phyloP scores from a whole-genome alignment of 140 eudicot genomes.

The Bidens hawaiensis region DNA sequence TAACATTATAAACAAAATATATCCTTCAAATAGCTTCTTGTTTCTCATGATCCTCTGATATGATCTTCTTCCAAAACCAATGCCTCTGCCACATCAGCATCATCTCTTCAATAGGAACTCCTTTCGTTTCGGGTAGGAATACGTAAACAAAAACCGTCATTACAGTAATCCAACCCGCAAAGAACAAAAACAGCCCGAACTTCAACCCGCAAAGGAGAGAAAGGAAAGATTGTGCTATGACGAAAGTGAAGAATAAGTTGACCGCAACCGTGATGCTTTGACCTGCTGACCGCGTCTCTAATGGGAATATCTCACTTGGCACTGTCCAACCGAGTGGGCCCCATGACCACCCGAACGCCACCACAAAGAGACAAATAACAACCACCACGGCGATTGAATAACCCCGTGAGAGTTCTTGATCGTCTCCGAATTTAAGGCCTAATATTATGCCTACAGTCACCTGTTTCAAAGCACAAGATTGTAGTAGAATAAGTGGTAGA shows the following conservation, averaged over 20 bases:
- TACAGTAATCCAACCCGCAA: constrained; percentile 71
- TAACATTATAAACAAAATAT: background rate
- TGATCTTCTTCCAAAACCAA: constrained; percentile 90
- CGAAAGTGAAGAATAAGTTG: constrained; percentile 79
- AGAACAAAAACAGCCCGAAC: constrained; percentile 74
- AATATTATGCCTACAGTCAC: constrained; percentile 61
- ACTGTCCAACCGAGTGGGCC: constrained; percentile 98
- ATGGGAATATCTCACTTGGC: constrained; percentile 90
- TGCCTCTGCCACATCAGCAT: constrained; percentile 72
- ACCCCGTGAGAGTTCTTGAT: constrained; percentile 51
- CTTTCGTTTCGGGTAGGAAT: constrained; percentile 87
- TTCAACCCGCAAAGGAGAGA: constrained; percentile 80
- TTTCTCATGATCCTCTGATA: constrained; percentile 21
- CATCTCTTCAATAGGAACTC: constrained; percentile 96
- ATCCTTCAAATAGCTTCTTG: constrained; percentile 17
- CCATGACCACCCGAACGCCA: constrained; percentile 96
- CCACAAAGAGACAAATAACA: constrained; percentile 74
- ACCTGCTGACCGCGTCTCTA: constrained; percentile 93
- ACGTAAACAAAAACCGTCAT: constrained; percentile 82
- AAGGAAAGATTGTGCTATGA: constrained; percentile 74
- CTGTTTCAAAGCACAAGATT: constrained; percentile 31
- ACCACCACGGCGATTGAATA: constrained; percentile 66
- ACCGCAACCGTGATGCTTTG: constrained; percentile 96
- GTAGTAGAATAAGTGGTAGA: no score
- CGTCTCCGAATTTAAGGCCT: constrained; percentile 63